Evolutionary conservation across 169 alveolate species (phyloP).

Genomic region (Cystoisospora suis): DNA sequence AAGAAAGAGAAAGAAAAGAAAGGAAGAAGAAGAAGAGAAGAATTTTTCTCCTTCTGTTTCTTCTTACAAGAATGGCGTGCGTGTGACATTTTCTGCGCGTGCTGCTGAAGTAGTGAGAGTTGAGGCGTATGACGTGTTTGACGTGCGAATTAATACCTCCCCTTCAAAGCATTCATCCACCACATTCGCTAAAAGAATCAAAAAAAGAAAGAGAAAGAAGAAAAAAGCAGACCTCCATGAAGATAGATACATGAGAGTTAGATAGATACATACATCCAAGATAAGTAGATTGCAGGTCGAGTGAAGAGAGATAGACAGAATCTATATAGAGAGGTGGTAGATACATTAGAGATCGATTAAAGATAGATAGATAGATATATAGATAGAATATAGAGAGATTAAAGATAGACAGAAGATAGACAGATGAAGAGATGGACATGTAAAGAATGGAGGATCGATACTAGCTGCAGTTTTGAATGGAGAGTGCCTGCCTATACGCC

Average conservation of each 20-base stretch:
- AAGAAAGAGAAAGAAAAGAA: too few species aligned
- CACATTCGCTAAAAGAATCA: slow-evolving; percentile 49
- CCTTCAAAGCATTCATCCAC: slow-evolving; percentile 88
- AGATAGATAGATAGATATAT: slow-evolving; percentile 4
- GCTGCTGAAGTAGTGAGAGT: not conserved
- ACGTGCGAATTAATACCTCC: slow-evolving; percentile 73
- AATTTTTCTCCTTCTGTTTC: not conserved
- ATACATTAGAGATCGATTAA: not conserved
- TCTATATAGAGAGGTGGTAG: not conserved
- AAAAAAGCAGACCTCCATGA: not conserved
- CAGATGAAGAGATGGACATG: slow-evolving; percentile 1
- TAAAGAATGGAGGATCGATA: too few species aligned
- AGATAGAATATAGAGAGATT: not conserved
- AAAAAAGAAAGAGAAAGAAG: not conserved
- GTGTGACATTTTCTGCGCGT: not conserved
- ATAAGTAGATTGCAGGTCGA: not conserved
- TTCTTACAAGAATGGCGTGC: not conserved
- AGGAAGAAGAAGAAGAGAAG: too few species aligned
- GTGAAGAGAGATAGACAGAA: not conserved
- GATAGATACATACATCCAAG: too few species aligned
- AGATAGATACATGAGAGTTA: too few species aligned
- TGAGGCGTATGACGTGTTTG: not conserved
- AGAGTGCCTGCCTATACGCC: too few species aligned
- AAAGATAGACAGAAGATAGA: not conserved
- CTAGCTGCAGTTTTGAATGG: too few species aligned